A percentile compares a stretch with the other conserved stretches of the same genome.
phyloP scores from a whole-genome alignment of 2,329 filamentous ascomycete species.

The Westerdykella sp. region DNA sequence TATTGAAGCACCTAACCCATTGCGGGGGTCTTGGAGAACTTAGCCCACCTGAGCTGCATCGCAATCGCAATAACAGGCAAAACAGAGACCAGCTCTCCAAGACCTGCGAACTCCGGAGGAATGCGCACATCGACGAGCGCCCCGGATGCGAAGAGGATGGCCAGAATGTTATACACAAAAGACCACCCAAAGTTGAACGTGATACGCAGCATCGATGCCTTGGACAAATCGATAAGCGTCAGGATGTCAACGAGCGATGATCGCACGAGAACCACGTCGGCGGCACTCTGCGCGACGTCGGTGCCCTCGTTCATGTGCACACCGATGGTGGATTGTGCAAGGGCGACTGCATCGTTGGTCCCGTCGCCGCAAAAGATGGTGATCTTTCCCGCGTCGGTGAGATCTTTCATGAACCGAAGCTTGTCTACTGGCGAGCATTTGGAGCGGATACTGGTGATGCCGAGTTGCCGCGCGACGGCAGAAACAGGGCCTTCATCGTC shows the following conservation, averaged over 20 bases:
- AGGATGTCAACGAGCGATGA: constrained; percentile 49
- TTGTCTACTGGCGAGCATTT: constrained; percentile 51
- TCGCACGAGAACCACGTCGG: constrained; percentile 62
- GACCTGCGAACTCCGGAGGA: constrained; percentile 59
- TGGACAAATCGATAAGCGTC: constrained; percentile 50
- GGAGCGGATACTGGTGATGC: constrained; percentile 41
- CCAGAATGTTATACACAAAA: constrained; percentile 64
- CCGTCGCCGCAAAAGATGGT: constrained; percentile 71
- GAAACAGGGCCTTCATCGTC: constrained; percentile 49
- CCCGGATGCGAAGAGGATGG: constrained; percentile 60
- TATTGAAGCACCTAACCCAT: no score
- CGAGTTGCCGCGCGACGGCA: constrained; percentile 35
- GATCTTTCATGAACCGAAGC: constrained; percentile 44
- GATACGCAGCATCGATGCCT: constrained; percentile 37
- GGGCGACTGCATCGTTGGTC: constrained; percentile 71
- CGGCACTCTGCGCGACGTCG: constrained; percentile 60
- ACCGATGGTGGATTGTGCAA: constrained; percentile 65
- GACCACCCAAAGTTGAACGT: constrained; percentile 67
- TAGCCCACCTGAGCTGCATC: constrained; percentile 39
- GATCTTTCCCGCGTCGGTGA: constrained; percentile 18
- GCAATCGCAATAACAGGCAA: constrained; percentile 60
- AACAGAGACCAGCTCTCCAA: constrained; percentile 70
- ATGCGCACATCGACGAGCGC: constrained; percentile 49
- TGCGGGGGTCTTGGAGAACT: not conserved
- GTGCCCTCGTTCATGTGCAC: constrained; percentile 56